phyloP scores from a whole-genome alignment of 495 filamentous ascomycete species.

The Podospora bellae-mahoneyi region DNA sequence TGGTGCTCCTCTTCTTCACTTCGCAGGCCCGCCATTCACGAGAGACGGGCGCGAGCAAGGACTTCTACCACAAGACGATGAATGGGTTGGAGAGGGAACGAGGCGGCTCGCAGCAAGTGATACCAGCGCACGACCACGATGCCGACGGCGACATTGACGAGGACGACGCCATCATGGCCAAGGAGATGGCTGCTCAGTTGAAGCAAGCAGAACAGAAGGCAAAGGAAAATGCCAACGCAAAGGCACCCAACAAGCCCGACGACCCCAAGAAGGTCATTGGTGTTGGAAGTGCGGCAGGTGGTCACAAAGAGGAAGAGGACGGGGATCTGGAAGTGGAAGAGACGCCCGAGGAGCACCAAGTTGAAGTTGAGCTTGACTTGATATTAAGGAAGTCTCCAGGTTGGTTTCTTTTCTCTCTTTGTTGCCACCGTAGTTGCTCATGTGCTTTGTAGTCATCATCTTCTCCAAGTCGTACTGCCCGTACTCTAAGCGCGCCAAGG shows the following conservation, averaged over 20 bases:
- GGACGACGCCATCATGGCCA: slow-evolving; percentile 40
- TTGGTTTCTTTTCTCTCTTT: slow-evolving; percentile 42
- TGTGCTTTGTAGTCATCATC: slow-evolving; percentile 66
- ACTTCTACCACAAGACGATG: slow-evolving; percentile 57
- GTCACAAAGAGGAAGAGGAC: slow-evolving; percentile 42
- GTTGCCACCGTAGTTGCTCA: slow-evolving; percentile 22
- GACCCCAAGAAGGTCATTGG: slow-evolving; percentile 44
- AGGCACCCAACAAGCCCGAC: slow-evolving; percentile 54
- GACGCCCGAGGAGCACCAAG: slow-evolving; percentile 54
- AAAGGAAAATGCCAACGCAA: slow-evolving; percentile 52
- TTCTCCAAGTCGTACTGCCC: slow-evolving; percentile 95
- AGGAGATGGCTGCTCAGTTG: slow-evolving; percentile 44
- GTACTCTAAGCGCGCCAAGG: slow-evolving; percentile 76
- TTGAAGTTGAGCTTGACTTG: slow-evolving; percentile 61
- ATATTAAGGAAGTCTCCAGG: slow-evolving; percentile 81
- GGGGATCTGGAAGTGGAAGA: slow-evolving; percentile 44
- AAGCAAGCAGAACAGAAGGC: slow-evolving; percentile 53
- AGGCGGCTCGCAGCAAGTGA: slow-evolving; percentile 30
- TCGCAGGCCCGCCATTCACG: slow-evolving; percentile 37
- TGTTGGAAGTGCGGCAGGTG: slow-evolving; percentile 57
- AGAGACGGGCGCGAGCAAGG: slow-evolving; percentile 38
- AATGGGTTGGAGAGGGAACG: slow-evolving; percentile 43
- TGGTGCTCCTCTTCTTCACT: slow-evolving; percentile 62
- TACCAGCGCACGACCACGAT: slow-evolving; percentile 38
- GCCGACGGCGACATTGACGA: slow-evolving; percentile 46